Base-by-base conservation (phyloP, 768 basidiomycete species). In the Psilocybe cyanescens region DNA sequence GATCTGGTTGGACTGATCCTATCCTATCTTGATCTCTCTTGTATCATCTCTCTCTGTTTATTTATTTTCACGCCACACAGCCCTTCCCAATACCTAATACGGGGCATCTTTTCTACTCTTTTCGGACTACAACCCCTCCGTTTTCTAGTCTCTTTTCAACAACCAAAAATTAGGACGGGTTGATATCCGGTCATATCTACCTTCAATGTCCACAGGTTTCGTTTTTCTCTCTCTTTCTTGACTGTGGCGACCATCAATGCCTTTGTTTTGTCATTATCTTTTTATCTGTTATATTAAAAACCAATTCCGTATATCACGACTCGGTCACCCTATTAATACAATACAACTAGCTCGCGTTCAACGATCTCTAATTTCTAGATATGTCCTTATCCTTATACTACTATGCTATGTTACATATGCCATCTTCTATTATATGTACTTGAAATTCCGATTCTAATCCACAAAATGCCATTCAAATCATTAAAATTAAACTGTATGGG, bases 141-240 rank as follows among this genome's bases (percentile, higher is more conserved):
- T 19, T n/a, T 11, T 2, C 33, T 12, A 12, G 4, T 5, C 41
- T n/a, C 41, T 14, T n/a, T 8, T 17, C 51, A 4, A 35, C 51
- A 16, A 30, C 31, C 28, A 51, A 51, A 30, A 31, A 2, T n/a
- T 16, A 3, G 16, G 51, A 53, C 3, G 3, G 4, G 51, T 35
- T 35, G 51, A 37, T 53, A 53, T 53, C 51, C n/a, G 51, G 51
- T 37, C 35, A 53, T 53, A 53, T 53, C 51, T 17, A n/a, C 51
- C 51, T 53, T 29, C 29, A 16, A 7, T 11, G 19, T 28, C 19
- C 19, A 4, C 28, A 19, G 8, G 9, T 49, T 49, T 14, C 47
- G 9, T 49, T 49, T 49, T n/a, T 49, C 19, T 24, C 24, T 16
- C 1, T 49, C 47, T 6, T 49, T 49, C 9, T 49, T 30, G 28